These are phyloP conservation scores for Venturia aucupariae DNA, from an alignment of 2,329 filamentous ascomycete species.

Conservation along the genomic window DNA sequence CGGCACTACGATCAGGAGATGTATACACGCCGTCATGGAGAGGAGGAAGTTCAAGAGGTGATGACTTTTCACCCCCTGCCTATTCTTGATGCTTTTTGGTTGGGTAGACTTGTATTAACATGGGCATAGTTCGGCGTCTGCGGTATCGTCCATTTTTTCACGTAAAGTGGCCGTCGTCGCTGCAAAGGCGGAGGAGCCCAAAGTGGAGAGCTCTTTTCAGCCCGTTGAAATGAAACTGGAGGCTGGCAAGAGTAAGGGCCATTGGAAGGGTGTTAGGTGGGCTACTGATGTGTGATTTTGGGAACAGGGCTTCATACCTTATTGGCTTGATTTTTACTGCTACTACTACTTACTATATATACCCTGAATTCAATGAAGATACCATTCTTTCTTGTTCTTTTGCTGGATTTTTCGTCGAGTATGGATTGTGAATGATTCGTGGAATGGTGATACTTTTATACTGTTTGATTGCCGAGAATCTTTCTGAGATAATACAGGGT, in stretches of 20 bases:
- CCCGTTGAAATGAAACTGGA: background rate
- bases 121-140: background rate
- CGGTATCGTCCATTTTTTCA: background rate
- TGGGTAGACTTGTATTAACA: constrained; percentile 5
- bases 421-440: too few species aligned
- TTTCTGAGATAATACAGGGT: too few species aligned
- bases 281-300: background rate
- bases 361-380: too few species aligned
- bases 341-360: too few species aligned
- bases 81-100: background rate
- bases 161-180: background rate
- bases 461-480: too few species aligned
- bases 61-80: background rate
- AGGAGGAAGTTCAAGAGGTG: constrained; percentile 14
- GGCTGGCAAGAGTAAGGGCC: background rate
- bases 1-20: constrained; percentile 76
- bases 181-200: background rate
- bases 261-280: constrained; percentile 4
- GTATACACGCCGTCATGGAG: constrained; percentile 80
- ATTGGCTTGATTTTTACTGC: too few species aligned
- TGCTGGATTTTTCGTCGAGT: too few species aligned
- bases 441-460: too few species aligned
- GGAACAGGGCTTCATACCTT: too few species aligned
- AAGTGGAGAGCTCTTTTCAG: background rate
- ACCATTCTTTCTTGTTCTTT: too few species aligned